Conservation (phyloP, 2,329 filamentous ascomycete species). For the Aspergillus flavus region DNA sequence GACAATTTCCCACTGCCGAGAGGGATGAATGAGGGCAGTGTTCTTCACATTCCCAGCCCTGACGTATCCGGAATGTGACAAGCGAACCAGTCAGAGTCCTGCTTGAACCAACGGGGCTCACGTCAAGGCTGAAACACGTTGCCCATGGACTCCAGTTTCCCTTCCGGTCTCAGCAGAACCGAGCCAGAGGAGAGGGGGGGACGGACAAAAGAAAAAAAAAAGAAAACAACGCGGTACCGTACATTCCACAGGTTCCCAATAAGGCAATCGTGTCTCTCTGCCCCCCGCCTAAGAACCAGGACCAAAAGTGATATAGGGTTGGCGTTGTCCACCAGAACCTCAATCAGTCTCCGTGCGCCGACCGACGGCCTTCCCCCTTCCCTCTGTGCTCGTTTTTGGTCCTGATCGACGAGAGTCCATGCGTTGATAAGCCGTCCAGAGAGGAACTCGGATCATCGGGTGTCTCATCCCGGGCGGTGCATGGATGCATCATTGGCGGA, state of each 20-base stretch:
- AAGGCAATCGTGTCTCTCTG: no score
- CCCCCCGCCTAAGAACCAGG: neutral
- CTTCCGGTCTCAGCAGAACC: conserved; percentile 21
- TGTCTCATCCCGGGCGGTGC: neutral
- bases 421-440: conserved; percentile 7
- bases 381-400: neutral
- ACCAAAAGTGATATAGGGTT: neutral
- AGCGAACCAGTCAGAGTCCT: neutral
- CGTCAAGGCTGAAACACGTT: conserved; percentile 9
- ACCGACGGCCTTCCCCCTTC: neutral
- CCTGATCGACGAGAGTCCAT: conserved; percentile 5
- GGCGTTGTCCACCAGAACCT: neutral
- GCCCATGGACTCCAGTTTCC: neutral
- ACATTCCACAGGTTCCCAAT: neutral
- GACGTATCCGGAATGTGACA: conserved; percentile 5
- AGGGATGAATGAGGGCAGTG: neutral
- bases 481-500: neutral
- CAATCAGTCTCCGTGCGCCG: neutral
- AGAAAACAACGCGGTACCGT: neutral
- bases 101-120: neutral
- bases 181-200: neutral
- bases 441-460: conserved; percentile 9
- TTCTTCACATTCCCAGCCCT: neutral
- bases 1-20: neutral
- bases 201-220: neutral